Evolutionary conservation across 768 basidiomycete genomes (phyloP), one percentile per base, ranked within the genome.

Genomic region (Boletus sp.): DNA sequence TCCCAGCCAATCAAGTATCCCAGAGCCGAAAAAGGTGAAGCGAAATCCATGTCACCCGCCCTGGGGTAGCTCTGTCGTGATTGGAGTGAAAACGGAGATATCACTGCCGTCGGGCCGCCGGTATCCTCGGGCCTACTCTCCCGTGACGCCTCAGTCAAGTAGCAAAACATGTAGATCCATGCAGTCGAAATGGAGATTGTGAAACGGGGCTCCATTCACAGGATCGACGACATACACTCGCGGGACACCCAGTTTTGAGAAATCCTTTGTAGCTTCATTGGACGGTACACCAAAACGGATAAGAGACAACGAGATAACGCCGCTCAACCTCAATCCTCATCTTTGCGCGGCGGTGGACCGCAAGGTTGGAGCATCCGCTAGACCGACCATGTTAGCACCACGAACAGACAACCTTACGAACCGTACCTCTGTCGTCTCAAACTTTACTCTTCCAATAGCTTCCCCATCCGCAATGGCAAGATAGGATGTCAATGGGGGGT

Each of bases 291-390:
- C 25, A 13, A 19, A 30, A 19, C 32, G 1, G 14, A 48, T 21
- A 5, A 23, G 40, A 32, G 23, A 21, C 8, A 5, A 5, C 8
- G n/a, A 27, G 2, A 37, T 11, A 4, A 42, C 34, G 35, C 33
- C 17, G 17, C 25, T 2, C 30, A 42, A 17, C 17, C 34, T 61
- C 50, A 85, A 65, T 88, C 87, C 32, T 96, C 93, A 53, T 93
- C 91, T 73, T 95, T 95, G 39, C 80, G 81, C 6, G 93, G 93
- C 21, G 93, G 93, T 32, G 91, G 92, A 0, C 93, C 94, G 65
- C 93, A 96, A 17, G 94, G 94, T 68, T 95, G 93, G 17, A 97
- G 80, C 93, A 95, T 95, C 51, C 88, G 82, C 93, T 96, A 52
- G 37, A 55, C 27, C 33, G 35, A 43, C 6, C 19, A 29, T 21